Conservation (phyloP, 305 asterid genomes). For the Solanum hybrid region DNA sequence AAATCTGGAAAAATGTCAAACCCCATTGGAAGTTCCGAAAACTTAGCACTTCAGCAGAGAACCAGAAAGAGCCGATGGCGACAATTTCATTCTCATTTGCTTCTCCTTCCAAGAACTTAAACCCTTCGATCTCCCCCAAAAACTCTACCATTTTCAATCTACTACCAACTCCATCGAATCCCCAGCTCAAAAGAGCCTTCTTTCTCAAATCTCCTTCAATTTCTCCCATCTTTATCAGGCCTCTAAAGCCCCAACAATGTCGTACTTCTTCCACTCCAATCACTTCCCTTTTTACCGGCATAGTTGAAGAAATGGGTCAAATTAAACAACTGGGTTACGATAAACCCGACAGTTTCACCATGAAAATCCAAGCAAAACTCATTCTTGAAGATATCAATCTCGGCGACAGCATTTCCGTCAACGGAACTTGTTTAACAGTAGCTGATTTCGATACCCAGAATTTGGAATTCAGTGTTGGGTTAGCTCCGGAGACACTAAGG, state of each 20-base stretch:
- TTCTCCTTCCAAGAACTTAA: constrained; percentile 8
- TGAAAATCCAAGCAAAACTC: constrained; percentile 56
- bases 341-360: constrained; percentile 44
- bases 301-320: constrained; percentile 77
- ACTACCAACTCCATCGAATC: not conserved
- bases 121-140: constrained; percentile 8
- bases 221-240: constrained; percentile 30
- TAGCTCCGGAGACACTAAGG: constrained; percentile 79
- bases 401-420: constrained; percentile 92
- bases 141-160: constrained; percentile 12
- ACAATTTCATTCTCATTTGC: not conserved
- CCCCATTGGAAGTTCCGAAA: not conserved
- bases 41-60: not conserved
- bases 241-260: constrained; percentile 17
- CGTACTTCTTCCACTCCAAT: constrained; percentile 17
- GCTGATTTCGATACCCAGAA: constrained; percentile 40
- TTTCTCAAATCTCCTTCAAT: constrained; percentile 33
- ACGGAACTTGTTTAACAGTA: constrained; percentile 84
- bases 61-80: not conserved
- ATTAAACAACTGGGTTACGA: constrained; percentile 52
- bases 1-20: not conserved
- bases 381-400: constrained; percentile 65
- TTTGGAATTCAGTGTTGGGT: constrained; percentile 59
- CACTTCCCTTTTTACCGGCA: constrained; percentile 75
- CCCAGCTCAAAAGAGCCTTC: not conserved